Percentiles rank a stretch among this genome's conserved stretches.
These are phyloP conservation scores for Penicillium italicum DNA, from an alignment of 2,329 filamentous ascomycete species.

Conservation along the genomic window DNA sequence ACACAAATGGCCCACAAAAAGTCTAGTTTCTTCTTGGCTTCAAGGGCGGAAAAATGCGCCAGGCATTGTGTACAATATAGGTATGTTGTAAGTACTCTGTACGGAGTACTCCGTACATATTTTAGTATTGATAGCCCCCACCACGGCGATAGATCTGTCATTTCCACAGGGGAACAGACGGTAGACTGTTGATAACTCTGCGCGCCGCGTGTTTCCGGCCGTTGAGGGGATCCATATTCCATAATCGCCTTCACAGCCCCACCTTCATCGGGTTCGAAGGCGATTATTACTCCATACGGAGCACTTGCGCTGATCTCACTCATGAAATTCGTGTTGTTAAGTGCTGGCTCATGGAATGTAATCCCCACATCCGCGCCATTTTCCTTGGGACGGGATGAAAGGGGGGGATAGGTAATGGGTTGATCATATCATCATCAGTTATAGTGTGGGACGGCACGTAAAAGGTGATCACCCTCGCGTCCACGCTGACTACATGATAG, in stretches of 20 bases:
- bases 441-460: background rate
- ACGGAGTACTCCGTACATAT: background rate
- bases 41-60: background rate
- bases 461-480: background rate
- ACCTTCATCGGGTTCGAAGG: too few relatives aligned
- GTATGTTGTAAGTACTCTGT: background rate
- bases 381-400: conserved; percentile 3
- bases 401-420: background rate
- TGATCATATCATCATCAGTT: background rate
- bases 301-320: too few relatives aligned
- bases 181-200: background rate
- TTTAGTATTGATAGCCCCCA: background rate
- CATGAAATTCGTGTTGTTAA: too few relatives aligned
- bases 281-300: too few relatives aligned
- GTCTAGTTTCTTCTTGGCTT: background rate
- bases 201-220: background rate
- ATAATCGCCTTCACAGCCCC: too few relatives aligned
- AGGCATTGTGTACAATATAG: too few relatives aligned
- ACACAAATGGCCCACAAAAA: background rate
- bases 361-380: background rate
- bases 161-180: background rate
- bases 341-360: conserved; percentile 1
- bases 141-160: background rate
- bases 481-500: background rate
- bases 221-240: conserved; percentile 13